Evolutionary conservation across 495 filamentous ascomycete genomes (phyloP).

Genomic region (Achaetomiella virescens): DNA sequence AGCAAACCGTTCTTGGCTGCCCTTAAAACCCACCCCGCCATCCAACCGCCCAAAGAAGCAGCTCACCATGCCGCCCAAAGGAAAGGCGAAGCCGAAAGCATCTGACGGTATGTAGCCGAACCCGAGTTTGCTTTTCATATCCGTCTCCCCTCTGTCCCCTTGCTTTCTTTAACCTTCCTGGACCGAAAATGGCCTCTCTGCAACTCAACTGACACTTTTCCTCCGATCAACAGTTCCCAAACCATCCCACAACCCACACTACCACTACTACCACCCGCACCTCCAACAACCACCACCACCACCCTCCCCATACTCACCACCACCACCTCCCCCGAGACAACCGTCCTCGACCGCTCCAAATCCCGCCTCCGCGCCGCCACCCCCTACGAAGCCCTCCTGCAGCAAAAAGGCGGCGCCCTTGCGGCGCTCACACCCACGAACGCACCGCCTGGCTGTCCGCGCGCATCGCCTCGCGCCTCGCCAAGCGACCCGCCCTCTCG

Average conservation of each 20-base stretch:
- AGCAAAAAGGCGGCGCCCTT: slow-evolving; percentile 24
- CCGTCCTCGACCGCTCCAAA: slow-evolving; percentile 28
- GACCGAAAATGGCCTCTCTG: background rate
- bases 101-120: slow-evolving; percentile 20
- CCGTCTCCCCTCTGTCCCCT: background rate
- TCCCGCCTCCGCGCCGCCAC: slow-evolving; percentile 33
- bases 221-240: background rate
- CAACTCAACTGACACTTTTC: background rate
- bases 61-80: slow-evolving; percentile 32
- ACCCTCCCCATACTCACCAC: background rate
- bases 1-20: slow-evolving; percentile 5
- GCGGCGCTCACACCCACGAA: slow-evolving; percentile 33
- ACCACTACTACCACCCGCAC: background rate
- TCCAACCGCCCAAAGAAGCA: slow-evolving; percentile 7
- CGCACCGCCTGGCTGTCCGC: slow-evolving; percentile 32
- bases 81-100: slow-evolving; percentile 30
- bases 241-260: background rate
- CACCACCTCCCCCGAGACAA: background rate
- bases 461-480: slow-evolving; percentile 28
- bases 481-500: background rate
- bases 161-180: background rate
- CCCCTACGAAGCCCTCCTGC: slow-evolving; percentile 26
- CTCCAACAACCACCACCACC: background rate
- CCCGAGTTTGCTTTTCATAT: background rate
- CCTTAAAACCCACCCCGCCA: slow-evolving; percentile 7